Evolutionary conservation across 2,329 filamentous ascomycete genomes (phyloP), one percentile per base, ranked within the genome.

Genomic region (Monilinia fructigena): DNA sequence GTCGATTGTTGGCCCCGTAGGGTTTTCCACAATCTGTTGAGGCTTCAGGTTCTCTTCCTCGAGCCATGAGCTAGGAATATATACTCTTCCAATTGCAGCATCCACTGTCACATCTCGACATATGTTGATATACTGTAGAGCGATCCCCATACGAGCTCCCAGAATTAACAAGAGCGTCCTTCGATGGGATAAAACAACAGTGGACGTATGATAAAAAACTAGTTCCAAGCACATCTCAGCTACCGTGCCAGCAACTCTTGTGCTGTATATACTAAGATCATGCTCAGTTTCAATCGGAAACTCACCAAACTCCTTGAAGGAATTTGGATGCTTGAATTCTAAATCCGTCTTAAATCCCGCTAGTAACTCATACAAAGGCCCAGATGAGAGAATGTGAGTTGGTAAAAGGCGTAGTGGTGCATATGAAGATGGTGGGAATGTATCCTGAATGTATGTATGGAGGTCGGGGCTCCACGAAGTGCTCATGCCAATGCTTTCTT

Each of bases 61-160:
- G 1, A 92, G 78, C 89, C 89, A 92, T 0, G 78, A 77, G 0
- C 80, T 79, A 0, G 90, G 90, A 5, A 92, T 77, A 74, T 93
- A 93, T 8, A 91, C 88, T 8, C 90, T 83, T 1, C 82, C 81
- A 47, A 90, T 85, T 18, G 79, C 77, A 0, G 89, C 87, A 71
- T 92, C 90, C 3, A 86, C 85, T 4, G 79, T 76, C n/a, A 92
- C 86, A 72, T 93, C 90, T 28, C 90, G 86, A 3, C 89, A 87
- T 68, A 93, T 91, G 73, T 92, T 93, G 72, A 91, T 85, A 71
- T 89, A 91, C 73, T 93, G 89, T n/a, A 92, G 78, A 1, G 89
- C 89, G 45, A 89, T 82, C 0, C 90, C 90, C 89, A 92, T 92
- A 38, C 82, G 80, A 26, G 81, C 80, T 1, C 88, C 88, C 88